Evolutionary conservation across 345 rosid genomes (phyloP).

Genomic region (Gossypium rotundifolium): DNA sequence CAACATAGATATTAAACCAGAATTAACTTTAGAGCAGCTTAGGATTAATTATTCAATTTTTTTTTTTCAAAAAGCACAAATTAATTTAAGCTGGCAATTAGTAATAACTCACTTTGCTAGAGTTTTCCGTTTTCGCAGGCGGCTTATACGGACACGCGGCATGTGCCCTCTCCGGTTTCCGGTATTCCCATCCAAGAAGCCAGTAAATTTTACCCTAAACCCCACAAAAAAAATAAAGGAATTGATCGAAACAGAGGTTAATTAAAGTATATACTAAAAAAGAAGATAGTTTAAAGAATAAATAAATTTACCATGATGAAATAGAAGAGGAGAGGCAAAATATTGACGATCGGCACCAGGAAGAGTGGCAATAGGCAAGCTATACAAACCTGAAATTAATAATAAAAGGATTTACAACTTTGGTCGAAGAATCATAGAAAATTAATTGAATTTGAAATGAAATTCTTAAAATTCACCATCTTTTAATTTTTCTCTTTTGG

Average conservation of each 20-base stretch:
- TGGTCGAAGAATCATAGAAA: background rate
- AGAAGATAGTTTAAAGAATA: background rate
- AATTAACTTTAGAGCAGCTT: background rate
- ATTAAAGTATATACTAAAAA: background rate
- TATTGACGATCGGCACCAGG: conserved; percentile 80
- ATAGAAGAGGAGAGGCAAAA: conserved; percentile 64
- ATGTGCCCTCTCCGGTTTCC: conserved; percentile 80
- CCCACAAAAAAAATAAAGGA: background rate
- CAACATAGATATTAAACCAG: background rate
- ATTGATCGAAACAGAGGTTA: background rate
- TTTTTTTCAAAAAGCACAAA: background rate
- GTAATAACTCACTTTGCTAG: conserved; percentile 38
- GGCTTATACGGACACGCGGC: conserved; percentile 86
- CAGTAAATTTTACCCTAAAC: conserved; percentile 62
- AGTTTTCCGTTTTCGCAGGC: conserved; percentile 26
- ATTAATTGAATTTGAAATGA: background rate
- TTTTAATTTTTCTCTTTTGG: background rate
- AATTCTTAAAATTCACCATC: conserved; percentile 8
- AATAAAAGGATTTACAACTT: background rate
- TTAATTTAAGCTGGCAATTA: background rate
- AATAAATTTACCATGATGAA: conserved; percentile 45
- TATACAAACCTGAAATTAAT: conserved; percentile 60
- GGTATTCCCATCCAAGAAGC: conserved; percentile 89
- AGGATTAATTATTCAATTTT: background rate
- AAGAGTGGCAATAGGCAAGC: conserved; percentile 86